Evolutionary conservation across 225 moss, liverwort and hornwort genomes (phyloP).

Genomic region (Physcomitrellopsis africana): DNA sequence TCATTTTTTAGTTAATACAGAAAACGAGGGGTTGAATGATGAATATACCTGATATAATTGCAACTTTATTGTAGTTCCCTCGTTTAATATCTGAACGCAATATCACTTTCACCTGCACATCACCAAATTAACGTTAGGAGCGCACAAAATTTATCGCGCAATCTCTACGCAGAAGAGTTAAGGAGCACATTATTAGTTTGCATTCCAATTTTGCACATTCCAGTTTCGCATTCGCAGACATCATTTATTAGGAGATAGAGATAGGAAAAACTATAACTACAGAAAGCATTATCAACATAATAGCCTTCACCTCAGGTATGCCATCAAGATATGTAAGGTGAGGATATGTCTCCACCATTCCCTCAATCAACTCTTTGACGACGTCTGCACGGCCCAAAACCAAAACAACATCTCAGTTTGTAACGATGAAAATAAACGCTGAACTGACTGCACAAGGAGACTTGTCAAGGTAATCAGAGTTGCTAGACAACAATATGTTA

Average conservation of each 20-base stretch:
- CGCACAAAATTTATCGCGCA: neutral
- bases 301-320: conserved; percentile 62
- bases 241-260: neutral
- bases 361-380: conserved; percentile 79
- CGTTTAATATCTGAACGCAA: conserved; percentile 61
- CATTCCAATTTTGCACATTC: too few relatives aligned
- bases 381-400: conserved; percentile 51
- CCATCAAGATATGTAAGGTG: conserved; percentile 78
- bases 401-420: neutral
- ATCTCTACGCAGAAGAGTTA: neutral
- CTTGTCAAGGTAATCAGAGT: neutral
- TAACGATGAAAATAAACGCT: neutral
- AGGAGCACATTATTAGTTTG: neutral
- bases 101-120: conserved; percentile 73
- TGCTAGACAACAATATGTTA: neutral
- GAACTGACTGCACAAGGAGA: neutral
- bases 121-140: conserved; percentile 4
- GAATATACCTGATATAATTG: conserved; percentile 67
- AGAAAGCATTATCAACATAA: neutral
- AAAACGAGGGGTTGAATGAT: neutral
- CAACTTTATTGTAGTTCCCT: conserved; percentile 70
- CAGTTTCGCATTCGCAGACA: neutral
- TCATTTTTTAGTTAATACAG: conserved; percentile 3
- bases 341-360: conserved; percentile 77
- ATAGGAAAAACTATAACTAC: conserved; percentile 1